Evolutionary conservation across 2,329 filamentous ascomycete species (phyloP).

Genomic region (Mariannaea elegans): DNA sequence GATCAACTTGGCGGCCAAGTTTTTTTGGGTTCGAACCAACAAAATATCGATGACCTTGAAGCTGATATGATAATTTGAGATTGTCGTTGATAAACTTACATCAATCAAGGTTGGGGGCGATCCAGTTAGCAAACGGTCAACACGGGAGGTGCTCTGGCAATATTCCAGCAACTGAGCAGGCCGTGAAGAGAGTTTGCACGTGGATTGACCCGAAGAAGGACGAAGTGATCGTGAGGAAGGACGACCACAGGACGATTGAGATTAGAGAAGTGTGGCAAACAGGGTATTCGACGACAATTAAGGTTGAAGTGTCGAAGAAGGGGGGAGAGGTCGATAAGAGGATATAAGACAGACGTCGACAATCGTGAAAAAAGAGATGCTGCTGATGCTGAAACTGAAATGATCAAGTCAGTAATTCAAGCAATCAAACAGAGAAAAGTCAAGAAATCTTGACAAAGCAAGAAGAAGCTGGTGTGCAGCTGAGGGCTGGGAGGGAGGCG

Average conservation of each 20-base stretch:
- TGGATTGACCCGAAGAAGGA: not conserved
- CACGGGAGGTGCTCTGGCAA: slow-evolving; percentile 44
- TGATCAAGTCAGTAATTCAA: slow-evolving; percentile 30
- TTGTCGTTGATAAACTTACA: slow-evolving; percentile 31
- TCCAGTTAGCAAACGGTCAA: slow-evolving; percentile 26
- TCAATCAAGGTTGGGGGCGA: slow-evolving; percentile 20
- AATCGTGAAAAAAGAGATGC: slow-evolving; percentile 10
- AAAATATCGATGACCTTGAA: not conserved
- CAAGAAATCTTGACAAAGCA: slow-evolving; percentile 36
- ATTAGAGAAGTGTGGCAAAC: slow-evolving; percentile 4
- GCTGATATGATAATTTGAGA: not conserved
- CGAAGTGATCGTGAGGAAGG: slow-evolving; percentile 17
- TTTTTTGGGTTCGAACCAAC: not conserved
- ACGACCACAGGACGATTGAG: slow-evolving; percentile 26
- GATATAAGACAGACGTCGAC: slow-evolving; percentile 10
- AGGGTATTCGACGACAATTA: not conserved
- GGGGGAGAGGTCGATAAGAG: slow-evolving; percentile 6
- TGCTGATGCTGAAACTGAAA: slow-evolving; percentile 36
- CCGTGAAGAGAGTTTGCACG: slow-evolving; percentile 32
- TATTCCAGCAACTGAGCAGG: slow-evolving; percentile 51
- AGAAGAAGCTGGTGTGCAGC: slow-evolving; percentile 34
- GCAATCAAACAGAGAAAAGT: slow-evolving; percentile 23
- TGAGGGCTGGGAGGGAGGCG: slow-evolving; percentile 26
- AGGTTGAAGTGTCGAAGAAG: not conserved
- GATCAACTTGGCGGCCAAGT: not conserved